phyloP scores from a whole-genome alignment of 257 asterid genomes.

The Solanum lycopersicoides region DNA sequence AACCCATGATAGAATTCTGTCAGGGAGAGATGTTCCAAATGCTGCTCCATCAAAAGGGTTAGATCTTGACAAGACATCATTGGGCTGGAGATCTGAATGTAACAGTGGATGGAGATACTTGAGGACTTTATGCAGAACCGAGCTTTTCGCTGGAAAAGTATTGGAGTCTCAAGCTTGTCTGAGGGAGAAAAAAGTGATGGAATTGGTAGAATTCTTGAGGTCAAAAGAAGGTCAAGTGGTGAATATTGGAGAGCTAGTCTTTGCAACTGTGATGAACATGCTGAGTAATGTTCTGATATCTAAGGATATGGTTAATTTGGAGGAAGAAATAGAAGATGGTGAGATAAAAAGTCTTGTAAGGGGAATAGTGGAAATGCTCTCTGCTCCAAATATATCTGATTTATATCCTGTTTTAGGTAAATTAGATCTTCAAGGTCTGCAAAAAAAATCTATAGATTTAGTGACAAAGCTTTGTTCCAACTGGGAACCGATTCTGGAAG shows the following conservation, averaged over 20 bases:
- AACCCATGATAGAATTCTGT: constrained; percentile 2
- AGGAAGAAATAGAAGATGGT: constrained; percentile 3
- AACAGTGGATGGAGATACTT: constrained; percentile 16
- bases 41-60: background rate
- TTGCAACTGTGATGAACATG: constrained; percentile 22
- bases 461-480: background rate
- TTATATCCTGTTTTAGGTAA: constrained; percentile 20
- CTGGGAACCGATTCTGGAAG: constrained; percentile 26
- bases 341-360: constrained; percentile 12
- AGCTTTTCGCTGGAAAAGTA: constrained; percentile 25
- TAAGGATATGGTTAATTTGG: constrained; percentile 10
- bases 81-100: constrained; percentile 16
- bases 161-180: constrained; percentile 7
- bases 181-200: constrained; percentile 21
- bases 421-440: constrained; percentile 35
- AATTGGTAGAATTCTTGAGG: constrained; percentile 24
- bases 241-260: constrained; percentile 15
- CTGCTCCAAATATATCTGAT: constrained; percentile 24
- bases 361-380: background rate
- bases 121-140: constrained; percentile 13
- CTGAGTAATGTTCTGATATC: constrained; percentile 21
- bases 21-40: constrained; percentile 18
- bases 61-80: constrained; percentile 11
- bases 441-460: background rate
- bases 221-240: constrained; percentile 9